These are phyloP conservation scores for Xylariaceae sp. DNA, from an alignment of 2,329 filamentous ascomycete genomes.

Conservation along the genomic window DNA sequence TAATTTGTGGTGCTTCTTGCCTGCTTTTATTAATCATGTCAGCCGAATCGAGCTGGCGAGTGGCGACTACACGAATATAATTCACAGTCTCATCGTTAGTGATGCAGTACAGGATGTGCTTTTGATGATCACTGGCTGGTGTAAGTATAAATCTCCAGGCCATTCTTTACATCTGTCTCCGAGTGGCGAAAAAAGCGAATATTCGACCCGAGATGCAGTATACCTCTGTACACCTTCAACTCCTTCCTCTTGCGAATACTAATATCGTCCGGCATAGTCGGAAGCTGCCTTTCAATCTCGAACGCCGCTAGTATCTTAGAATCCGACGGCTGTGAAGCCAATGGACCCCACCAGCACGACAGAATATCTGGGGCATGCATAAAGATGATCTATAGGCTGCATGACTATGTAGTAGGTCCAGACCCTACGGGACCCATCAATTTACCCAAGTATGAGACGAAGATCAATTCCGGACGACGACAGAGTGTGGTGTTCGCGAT, in stretches of 20 bases:
- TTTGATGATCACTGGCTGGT: slow-evolving; percentile 21
- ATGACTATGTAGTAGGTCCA: slow-evolving; percentile 18
- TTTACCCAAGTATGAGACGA: not conserved
- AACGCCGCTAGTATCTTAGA: slow-evolving; percentile 20
- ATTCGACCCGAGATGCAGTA: not conserved
- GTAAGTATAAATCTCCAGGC: slow-evolving; percentile 1
- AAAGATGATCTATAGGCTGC: slow-evolving; percentile 1
- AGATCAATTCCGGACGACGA: not conserved
- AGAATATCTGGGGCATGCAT: slow-evolving; percentile 5
- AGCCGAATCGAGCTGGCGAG: slow-evolving; percentile 6
- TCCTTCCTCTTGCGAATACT: not conserved
- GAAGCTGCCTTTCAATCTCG: slow-evolving; percentile 21
- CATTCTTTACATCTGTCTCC: not conserved
- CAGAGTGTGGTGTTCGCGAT: not conserved
- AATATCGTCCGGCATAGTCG: slow-evolving; percentile 6
- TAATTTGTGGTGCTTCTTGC: slow-evolving; percentile 23
- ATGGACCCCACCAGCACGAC: slow-evolving; percentile 5
- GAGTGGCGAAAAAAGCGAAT: not conserved
- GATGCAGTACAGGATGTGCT: slow-evolving; percentile 14
- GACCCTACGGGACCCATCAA: not conserved
- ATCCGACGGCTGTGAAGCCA: slow-evolving; percentile 14
- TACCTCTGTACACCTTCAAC: not conserved
- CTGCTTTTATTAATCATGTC: slow-evolving; percentile 16
- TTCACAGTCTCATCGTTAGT: slow-evolving; percentile 10
- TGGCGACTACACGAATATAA: not conserved